phyloP scores from a whole-genome alignment of 371 early-diverging fungal genomes.

The Mortierella sp. region DNA sequence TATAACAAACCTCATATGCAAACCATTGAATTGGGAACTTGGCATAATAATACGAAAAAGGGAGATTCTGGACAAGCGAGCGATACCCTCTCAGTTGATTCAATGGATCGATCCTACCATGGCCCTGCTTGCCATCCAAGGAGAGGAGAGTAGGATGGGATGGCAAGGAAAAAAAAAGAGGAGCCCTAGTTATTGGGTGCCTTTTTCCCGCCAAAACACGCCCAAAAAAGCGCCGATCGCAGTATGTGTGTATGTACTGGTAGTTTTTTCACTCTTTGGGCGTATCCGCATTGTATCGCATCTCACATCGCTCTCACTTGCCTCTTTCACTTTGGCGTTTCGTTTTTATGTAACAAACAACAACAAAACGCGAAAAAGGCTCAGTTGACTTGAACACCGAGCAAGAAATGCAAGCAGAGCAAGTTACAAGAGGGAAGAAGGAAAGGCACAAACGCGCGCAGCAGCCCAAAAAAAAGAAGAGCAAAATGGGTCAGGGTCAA shows the following conservation, averaged over 20 bases:
- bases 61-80: no score
- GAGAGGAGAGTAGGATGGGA: background rate
- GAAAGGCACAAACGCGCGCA: no score
- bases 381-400: no score
- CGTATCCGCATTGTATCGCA: background rate
- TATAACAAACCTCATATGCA: background rate
- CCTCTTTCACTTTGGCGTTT: background rate
- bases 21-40: no score
- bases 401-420: no score
- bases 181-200: background rate
- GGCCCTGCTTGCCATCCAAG: no score
- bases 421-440: no score
- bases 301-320: background rate
- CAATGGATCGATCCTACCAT: no score
- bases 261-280: background rate
- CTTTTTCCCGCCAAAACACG: conserved; percentile 5
- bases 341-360: background rate
- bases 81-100: no score
- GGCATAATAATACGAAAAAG: no score
- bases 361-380: background rate
- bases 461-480: no score
- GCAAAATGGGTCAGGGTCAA: no score
- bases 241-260: background rate
- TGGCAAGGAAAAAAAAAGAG: background rate
- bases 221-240: conserved; percentile 12